These are phyloP conservation scores for Penicillium sp. DNA, from an alignment of 2,329 filamentous ascomycete genomes.

Conservation along the genomic window DNA sequence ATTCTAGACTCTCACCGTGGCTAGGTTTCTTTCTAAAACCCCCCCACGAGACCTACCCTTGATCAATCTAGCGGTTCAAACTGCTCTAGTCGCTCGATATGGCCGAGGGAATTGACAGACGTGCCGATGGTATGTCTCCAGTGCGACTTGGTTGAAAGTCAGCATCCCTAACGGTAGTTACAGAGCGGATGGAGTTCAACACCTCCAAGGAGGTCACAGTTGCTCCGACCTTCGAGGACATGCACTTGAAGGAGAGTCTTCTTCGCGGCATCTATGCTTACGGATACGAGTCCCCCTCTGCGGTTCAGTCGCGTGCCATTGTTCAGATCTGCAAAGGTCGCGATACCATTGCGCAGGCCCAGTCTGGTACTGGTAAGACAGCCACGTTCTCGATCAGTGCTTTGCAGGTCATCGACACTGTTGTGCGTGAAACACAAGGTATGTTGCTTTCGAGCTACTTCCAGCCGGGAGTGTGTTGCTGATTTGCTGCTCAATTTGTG, in stretches of 20 bases:
- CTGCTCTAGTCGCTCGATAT: slow-evolving; percentile 56
- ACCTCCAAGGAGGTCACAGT: slow-evolving; percentile 97
- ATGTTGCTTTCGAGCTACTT: slow-evolving; percentile 10
- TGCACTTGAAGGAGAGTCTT: slow-evolving; percentile 97
- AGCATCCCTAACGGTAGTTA: slow-evolving; percentile 27
- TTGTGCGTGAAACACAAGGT: slow-evolving; percentile 83
- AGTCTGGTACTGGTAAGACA: slow-evolving; percentile 96
- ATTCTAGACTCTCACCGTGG: slow-evolving; percentile 8
- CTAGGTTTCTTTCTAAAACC: slow-evolving; percentile 5
- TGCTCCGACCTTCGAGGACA: slow-evolving; percentile 89
- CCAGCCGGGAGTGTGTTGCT: background rate
- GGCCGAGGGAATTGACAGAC: slow-evolving; percentile 91
- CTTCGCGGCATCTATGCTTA: slow-evolving; percentile 98
- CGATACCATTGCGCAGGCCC: slow-evolving; percentile 97
- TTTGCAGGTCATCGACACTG: slow-evolving; percentile 93
- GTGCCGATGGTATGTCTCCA: slow-evolving; percentile 64
- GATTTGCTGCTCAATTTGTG: slow-evolving; percentile 1
- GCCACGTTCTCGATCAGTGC: slow-evolving; percentile 96
- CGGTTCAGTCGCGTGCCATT: slow-evolving; percentile 96
- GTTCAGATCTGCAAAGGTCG: slow-evolving; percentile 99
- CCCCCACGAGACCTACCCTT: slow-evolving; percentile 13
- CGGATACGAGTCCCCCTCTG: slow-evolving; percentile 96
- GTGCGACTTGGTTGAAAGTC: slow-evolving; percentile 3
- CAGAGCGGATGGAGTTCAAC: slow-evolving; percentile 93
- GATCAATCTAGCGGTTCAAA: slow-evolving; percentile 14